Percentiles rank a stretch among this genome's conserved stretches.
Conservation (phyloP, 2,329 filamentous ascomycete species). For the Aspergillus viridinutans region DNA sequence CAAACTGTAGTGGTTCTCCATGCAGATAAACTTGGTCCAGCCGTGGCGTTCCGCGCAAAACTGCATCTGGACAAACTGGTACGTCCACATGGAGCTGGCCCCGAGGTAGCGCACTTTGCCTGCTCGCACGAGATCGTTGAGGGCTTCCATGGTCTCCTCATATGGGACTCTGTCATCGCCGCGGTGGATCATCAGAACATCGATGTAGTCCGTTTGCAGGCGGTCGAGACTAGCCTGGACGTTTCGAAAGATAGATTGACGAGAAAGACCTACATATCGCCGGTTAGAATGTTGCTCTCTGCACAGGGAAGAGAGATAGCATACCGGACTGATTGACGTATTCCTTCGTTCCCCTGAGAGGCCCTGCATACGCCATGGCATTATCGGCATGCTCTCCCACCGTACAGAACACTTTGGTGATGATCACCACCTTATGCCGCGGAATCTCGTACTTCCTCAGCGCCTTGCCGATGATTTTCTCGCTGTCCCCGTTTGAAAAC, state of each 20-base stretch:
- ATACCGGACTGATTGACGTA: conserved; percentile 6
- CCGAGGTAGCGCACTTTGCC: conserved; percentile 34
- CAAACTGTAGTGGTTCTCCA: conserved; percentile 42
- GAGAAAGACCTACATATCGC: conserved; percentile 23
- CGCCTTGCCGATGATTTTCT: conserved; percentile 61
- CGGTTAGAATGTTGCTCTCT: neutral
- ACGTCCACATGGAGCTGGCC: conserved; percentile 13
- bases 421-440: conserved; percentile 18
- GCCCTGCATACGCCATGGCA: too few species aligned
- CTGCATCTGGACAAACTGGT: conserved; percentile 3
- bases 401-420: conserved; percentile 19
- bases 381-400: conserved; percentile 11
- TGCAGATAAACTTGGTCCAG: conserved; percentile 57
- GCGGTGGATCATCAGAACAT: conserved; percentile 1
- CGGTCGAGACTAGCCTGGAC: conserved; percentile 38
- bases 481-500: conserved; percentile 54
- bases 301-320: neutral
- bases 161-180: conserved; percentile 33
- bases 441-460: conserved; percentile 15
- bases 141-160: conserved; percentile 46
- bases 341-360: neutral
- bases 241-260: conserved; percentile 39
- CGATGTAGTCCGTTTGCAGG: conserved; percentile 34
- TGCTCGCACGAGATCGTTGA: conserved; percentile 36
- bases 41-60: conserved; percentile 40